A percentile compares a stretch with the other conserved stretches of the same genome.
These are phyloP conservation scores for Leishmania amazonensis DNA, from an alignment of 208 protist genomes.

Conservation along the genomic window DNA sequence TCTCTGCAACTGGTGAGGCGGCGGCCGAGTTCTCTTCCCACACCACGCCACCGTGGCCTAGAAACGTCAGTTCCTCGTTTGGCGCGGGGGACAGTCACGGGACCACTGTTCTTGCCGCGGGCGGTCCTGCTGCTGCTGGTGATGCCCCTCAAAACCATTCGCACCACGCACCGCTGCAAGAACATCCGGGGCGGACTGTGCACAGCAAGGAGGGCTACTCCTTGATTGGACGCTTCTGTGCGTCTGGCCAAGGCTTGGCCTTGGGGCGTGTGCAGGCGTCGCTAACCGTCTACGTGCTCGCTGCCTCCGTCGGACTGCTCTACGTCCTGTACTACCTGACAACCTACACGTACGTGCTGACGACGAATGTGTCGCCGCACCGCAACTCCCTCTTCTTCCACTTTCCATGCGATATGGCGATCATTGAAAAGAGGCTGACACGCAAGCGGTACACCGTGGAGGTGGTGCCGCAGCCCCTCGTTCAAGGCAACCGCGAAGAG, in stretches of 20 bases:
- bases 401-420: constrained; percentile 71
- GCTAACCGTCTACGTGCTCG: constrained; percentile 34
- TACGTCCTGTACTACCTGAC: constrained; percentile 63
- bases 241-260: constrained; percentile 26
- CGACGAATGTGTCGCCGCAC: constrained; percentile 54
- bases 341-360: constrained; percentile 69
- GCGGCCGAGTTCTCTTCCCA: not conserved
- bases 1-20: not conserved
- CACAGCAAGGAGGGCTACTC: constrained; percentile 41
- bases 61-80: not conserved
- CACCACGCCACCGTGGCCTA: not conserved
- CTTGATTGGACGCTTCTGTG: constrained; percentile 55
- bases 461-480: constrained; percentile 2
- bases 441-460: constrained; percentile 31
- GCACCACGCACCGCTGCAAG: not conserved
- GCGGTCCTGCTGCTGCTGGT: not conserved
- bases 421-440: constrained; percentile 70
- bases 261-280: constrained; percentile 28
- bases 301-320: constrained; percentile 17
- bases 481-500: not conserved
- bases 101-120: not conserved
- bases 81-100: not conserved
- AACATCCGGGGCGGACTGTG: not conserved
- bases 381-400: constrained; percentile 49
- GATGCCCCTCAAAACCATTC: not conserved